Conservation (phyloP, 2,329 filamentous ascomycete species). For the Aspergillus sp. region DNA sequence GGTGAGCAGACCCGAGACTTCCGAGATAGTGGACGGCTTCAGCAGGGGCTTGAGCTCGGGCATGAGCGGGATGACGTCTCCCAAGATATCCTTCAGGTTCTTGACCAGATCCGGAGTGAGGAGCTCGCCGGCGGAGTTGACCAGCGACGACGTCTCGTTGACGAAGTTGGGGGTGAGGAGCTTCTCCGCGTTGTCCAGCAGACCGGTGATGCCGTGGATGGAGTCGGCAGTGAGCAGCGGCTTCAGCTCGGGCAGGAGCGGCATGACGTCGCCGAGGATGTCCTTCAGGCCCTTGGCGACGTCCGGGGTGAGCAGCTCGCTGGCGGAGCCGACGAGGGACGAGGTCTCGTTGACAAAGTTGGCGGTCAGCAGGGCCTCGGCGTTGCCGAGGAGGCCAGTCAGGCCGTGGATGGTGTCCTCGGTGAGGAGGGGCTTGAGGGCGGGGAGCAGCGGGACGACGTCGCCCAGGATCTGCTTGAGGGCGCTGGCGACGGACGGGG, state of each 20-base stretch:
- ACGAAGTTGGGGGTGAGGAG: conserved; percentile 1
- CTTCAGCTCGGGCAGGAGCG: neutral
- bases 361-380: neutral
- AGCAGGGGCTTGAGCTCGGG: conserved; percentile 16
- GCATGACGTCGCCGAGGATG: neutral
- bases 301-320: neutral
- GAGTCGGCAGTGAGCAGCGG: conserved; percentile 10
- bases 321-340: neutral
- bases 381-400: neutral
- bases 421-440: neutral
- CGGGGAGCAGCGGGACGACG: neutral
- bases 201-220: conserved; percentile 11
- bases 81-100: conserved; percentile 14
- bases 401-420: neutral
- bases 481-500: neutral
- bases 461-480: neutral
- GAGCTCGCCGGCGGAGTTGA: conserved; percentile 4
- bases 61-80: conserved; percentile 11
- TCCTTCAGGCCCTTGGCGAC: neutral
- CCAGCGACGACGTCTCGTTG: neutral
- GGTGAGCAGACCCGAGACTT: conserved; percentile 13
- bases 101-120: conserved; percentile 16
- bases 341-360: neutral
- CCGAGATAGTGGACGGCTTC: conserved; percentile 2
- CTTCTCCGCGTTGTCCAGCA: conserved; percentile 11